Evolutionary conservation across 1,284 basidiomycete species (phyloP), one percentile per base, ranked within the genome.

Genomic region (Irpex lacteus): DNA sequence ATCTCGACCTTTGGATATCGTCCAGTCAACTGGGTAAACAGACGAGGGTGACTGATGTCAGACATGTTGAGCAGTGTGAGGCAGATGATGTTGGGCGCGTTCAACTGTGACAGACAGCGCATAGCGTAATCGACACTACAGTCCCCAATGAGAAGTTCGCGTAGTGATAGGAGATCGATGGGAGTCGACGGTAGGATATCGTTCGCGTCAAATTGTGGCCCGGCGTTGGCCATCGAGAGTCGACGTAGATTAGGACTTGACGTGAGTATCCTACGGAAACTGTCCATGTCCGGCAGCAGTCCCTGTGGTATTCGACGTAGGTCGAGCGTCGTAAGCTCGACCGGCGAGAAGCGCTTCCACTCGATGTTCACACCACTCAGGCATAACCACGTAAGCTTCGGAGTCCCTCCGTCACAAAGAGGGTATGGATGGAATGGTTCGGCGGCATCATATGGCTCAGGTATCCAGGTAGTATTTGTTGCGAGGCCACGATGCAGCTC

Each of bases 191-290:
- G 15, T 9, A 15, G 15, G 2, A 9, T 11, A 21, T 59, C 40
- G 11, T 15, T 32, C 11, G 57, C 13, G 11, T 59, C 37, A 32
- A 59, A 21, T 5, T 70, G 69, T 34, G 87, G 85, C 8, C 86
- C 84, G 44, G 85, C 86, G 60, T 83, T 83, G 68, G 88, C 85
- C 32, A 89, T 68, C 18, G 81, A 77, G 38, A 89, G 76, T 53
- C 82, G 85, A 52, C 73, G 71, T 18, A 89, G 70, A 6, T 70
- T 72, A 11, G 83, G 83, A 60, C 81, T 86, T 53, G 68, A 74
- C 6, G 61, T 61, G 26, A 89, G 77, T 40, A 89, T 77, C 40
- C 79, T 73, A 47, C 82, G 81, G 69, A 89, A 87, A 18, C 76
- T 77, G 6, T 66, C 44, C 19, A 84, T 72, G 34, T 74, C 75